Percentiles rank a stretch among this genome's conserved stretches.
Evolutionary conservation across 225 moss, liverwort and hornwort species (phyloP).

Genomic region (Thuidium tamariscinum): DNA sequence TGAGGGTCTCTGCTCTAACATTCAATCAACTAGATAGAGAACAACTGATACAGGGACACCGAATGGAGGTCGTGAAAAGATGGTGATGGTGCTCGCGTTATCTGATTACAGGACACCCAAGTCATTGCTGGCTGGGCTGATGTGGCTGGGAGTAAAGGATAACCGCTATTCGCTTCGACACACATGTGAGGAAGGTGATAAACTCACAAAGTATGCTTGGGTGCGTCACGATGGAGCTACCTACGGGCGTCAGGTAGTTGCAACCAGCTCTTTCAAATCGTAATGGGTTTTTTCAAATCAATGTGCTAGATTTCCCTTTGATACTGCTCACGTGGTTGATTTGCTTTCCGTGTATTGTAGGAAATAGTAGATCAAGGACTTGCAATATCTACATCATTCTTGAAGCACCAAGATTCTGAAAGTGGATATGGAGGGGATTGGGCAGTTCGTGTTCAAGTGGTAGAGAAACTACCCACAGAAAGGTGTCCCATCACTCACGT

Average conservation of each 20-base stretch:
- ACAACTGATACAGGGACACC: background rate
- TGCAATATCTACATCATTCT: slow-evolving; percentile 61
- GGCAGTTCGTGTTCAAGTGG: slow-evolving; percentile 70
- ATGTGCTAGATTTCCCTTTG: background rate
- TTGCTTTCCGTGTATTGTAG: slow-evolving; percentile 12
- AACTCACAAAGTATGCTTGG: slow-evolving; percentile 75
- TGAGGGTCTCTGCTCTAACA: background rate
- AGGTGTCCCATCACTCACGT: slow-evolving; percentile 8
- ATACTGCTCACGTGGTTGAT: background rate
- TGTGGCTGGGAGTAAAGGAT: slow-evolving; percentile 92
- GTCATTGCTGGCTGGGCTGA: slow-evolving; percentile 80
- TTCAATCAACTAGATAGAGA: background rate
- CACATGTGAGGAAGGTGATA: slow-evolving; percentile 85
- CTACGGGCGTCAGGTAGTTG: slow-evolving; percentile 78
- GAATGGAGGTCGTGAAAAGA: background rate
- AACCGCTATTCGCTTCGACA: slow-evolving; percentile 68
- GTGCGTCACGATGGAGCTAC: slow-evolving; percentile 86
- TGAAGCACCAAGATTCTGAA: slow-evolving; percentile 60
- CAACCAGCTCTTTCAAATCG: background rate
- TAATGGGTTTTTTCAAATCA: background rate
- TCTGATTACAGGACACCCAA: slow-evolving; percentile 64
- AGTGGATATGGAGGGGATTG: slow-evolving; percentile 97
- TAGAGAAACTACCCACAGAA: slow-evolving; percentile 9
- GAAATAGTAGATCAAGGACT: slow-evolving; percentile 73
- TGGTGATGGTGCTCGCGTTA: background rate